These are phyloP conservation scores for Epichloe sibirici DNA, from an alignment of 2,329 filamentous ascomycete genomes.

Conservation along the genomic window DNA sequence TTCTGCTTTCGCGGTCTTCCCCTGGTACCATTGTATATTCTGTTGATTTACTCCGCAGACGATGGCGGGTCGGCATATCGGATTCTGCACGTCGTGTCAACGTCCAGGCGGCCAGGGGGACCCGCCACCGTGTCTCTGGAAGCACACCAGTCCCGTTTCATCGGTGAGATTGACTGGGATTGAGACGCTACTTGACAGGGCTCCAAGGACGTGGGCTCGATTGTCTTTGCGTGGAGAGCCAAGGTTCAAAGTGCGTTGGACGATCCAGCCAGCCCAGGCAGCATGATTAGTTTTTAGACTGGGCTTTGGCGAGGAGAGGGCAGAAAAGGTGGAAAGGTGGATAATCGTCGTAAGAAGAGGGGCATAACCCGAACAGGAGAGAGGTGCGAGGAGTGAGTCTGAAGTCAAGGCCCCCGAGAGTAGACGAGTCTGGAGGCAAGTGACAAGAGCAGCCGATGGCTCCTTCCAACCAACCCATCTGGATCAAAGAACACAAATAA, in stretches of 20 bases:
- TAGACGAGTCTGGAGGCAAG: background rate
- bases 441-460: constrained; percentile 1
- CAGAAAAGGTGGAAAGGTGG: constrained; percentile 1
- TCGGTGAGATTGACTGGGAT: constrained; percentile 2
- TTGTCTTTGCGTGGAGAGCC: background rate
- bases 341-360: background rate
- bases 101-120: background rate
- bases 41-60: background rate
- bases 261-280: background rate
- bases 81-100: background rate
- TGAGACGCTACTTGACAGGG: background rate
- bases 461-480: background rate
- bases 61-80: background rate
- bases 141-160: constrained; percentile 6
- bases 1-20: background rate
- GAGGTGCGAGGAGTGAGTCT: background rate
- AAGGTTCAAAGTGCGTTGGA: background rate
- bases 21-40: background rate
- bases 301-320: background rate
- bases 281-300: background rate
- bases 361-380: background rate
- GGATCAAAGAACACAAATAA: background rate
- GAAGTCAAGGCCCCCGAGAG: background rate
- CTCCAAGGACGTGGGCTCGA: constrained; percentile 1
- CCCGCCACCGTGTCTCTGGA: constrained; percentile 6